Percentiles rank a stretch among this genome's conserved stretches.
phyloP scores from a whole-genome alignment of 176 grass and related monocot genomes.

The Bothriochloa decipiens region DNA sequence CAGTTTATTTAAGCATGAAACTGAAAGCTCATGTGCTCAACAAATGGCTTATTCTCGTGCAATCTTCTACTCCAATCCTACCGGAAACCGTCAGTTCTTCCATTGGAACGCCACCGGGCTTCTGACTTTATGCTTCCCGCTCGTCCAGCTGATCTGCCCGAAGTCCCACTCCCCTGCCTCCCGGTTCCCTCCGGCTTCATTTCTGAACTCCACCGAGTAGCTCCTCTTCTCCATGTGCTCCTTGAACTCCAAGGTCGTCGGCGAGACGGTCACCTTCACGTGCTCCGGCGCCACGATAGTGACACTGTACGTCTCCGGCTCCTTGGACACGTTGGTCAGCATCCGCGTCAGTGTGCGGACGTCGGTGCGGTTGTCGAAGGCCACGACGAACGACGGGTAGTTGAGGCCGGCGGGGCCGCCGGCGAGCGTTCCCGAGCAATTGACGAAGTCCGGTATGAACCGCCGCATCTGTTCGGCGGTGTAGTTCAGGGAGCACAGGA shows the following conservation, averaged over 20 bases:
- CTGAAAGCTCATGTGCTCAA: too few relatives aligned
- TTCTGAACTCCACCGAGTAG: conserved; percentile 59
- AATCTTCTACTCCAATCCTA: not conserved
- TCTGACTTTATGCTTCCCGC: not conserved
- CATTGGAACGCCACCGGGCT: conserved; percentile 9
- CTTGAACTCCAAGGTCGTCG: conserved; percentile 52
- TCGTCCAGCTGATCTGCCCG: conserved; percentile 6
- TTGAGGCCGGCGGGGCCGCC: conserved; percentile 44
- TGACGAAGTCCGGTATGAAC: conserved; percentile 14
- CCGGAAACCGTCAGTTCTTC: not conserved
- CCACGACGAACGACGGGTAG: conserved; percentile 61
- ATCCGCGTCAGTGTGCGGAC: conserved; percentile 16
- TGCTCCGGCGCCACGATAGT: conserved; percentile 26
- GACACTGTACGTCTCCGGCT: conserved; percentile 38
- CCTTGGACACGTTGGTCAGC: conserved; percentile 13
- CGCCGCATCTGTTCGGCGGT: conserved; percentile 35
- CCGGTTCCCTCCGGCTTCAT: not conserved
- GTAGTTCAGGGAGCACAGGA: conserved; percentile 55
- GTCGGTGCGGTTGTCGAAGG: conserved; percentile 14
- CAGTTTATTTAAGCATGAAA: too few relatives aligned
- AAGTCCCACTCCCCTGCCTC: conserved; percentile 3
- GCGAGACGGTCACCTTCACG: conserved; percentile 45
- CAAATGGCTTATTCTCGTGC: not conserved
- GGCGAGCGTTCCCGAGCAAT: conserved; percentile 15
- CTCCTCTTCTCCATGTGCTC: conserved; percentile 25